Base-by-base conservation (phyloP, 139 green algal genomes). In the Chlorella sorokiniana region DNA sequence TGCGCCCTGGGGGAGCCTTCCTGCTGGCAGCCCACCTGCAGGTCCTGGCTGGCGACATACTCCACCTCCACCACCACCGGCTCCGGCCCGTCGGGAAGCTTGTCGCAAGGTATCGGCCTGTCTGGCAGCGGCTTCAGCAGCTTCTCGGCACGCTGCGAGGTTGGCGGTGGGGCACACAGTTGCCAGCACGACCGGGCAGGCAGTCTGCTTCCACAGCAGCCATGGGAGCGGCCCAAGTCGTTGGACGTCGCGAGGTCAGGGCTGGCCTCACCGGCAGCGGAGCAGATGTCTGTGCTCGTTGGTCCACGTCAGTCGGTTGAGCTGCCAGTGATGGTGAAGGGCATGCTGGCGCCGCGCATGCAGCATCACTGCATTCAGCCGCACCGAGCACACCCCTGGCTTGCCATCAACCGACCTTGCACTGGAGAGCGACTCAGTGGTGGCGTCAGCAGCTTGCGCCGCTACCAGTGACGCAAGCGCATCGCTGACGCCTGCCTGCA, bases 31-130 rank as follows among this genome's bases (percentile, higher is more conserved):
- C 41, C n/a, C 65, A 59, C 79, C 59, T 72, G 52, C 71, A 91
- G 73, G 38, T 91, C 72, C 38, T 68, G 31, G 23, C 61, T 54
- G 4, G 62, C 23, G 22, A 69, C 22, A 37, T 91, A 91, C 68
- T 89, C 87, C 6, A 91, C 67, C 14, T 91, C 86, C 29, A 91
- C 64, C 4, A 81, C 69, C 35, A 83, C 69, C 23, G 88, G 88
- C 76, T 89, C 86, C 5, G 86, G 83, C 3, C 88, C 88, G 33
- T 87, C 81, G 1, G 88, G 88, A 72, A 89, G 83, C 76, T 89
- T 89, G 38, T 73, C 64, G 29, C 81, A 61, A 0, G 61, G 56
- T 6, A 82, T 7, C 10, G 70, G 48, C 65, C 52, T 67, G 42
- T 82, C 73, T 1, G 78, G 69, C 37, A 88, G 54, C 45, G 54